Conservation (phyloP, 345 rosid species). For the Euphorbia peplus region DNA sequence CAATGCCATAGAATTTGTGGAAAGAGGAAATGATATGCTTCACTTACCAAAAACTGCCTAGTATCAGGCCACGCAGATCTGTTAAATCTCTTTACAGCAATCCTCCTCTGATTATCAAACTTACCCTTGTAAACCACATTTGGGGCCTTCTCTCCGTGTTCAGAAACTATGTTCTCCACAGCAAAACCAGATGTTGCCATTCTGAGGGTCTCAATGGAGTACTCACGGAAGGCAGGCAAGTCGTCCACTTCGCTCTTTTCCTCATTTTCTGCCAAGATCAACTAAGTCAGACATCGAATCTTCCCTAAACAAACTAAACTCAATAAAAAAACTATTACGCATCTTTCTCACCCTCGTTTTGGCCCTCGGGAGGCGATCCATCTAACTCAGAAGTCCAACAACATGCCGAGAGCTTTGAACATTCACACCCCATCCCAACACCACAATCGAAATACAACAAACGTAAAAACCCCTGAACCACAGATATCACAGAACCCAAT, state of each 20-base stretch:
- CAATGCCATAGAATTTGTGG: background rate
- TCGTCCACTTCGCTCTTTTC: conserved; percentile 25
- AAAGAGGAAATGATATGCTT: background rate
- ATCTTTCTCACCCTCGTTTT: conserved; percentile 32
- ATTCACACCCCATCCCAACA: conserved; percentile 42
- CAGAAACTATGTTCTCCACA: conserved; percentile 44
- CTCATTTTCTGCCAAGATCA: conserved; percentile 26
- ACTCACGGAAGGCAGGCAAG: conserved; percentile 36
- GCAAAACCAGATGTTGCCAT: conserved; percentile 46
- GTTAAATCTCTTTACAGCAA: conserved; percentile 42
- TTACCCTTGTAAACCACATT: conserved; percentile 46
- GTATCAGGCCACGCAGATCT: conserved; percentile 48
- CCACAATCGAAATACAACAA: conserved; percentile 2
- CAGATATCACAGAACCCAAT: background rate
- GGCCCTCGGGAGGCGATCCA: conserved; percentile 26
- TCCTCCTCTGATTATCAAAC: conserved; percentile 38
- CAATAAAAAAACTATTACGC: background rate
- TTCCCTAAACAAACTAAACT: conserved; percentile 5
- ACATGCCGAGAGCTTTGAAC: conserved; percentile 38
- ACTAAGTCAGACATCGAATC: conserved; percentile 12
- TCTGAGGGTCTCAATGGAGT: conserved; percentile 34
- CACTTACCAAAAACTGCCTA: conserved; percentile 39
- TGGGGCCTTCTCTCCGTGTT: conserved; percentile 48
- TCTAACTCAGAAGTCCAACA: conserved; percentile 33
- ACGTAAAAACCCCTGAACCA: background rate